Percentiles rank a stretch among this genome's conserved stretches.
These are phyloP conservation scores for Rutstroemia sp. DNA, from an alignment of 2,329 filamentous ascomycete genomes.

Conservation along the genomic window DNA sequence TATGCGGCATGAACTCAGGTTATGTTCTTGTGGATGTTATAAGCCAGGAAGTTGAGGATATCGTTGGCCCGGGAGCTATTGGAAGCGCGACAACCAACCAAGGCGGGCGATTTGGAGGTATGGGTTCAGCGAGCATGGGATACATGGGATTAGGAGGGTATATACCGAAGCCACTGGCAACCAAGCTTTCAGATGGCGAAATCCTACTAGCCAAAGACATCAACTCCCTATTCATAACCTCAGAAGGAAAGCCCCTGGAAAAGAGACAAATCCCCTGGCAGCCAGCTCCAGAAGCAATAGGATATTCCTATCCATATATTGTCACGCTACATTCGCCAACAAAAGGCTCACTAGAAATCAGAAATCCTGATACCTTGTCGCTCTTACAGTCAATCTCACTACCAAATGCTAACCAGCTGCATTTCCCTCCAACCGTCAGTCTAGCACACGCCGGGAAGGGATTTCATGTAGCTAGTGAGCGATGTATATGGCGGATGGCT, in stretches of 20 bases:
- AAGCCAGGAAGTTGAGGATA: constrained; percentile 65
- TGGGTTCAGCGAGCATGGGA: constrained; percentile 82
- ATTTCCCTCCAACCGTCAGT: constrained; percentile 88
- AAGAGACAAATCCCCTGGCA: constrained; percentile 91
- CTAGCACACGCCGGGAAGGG: constrained; percentile 95
- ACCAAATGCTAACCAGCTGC: constrained; percentile 73
- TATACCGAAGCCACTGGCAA: constrained; percentile 82
- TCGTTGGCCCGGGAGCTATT: constrained; percentile 68
- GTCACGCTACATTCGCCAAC: constrained; percentile 75
- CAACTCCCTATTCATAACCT: constrained; percentile 86
- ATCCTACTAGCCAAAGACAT: constrained; percentile 96
- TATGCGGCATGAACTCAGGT: constrained; percentile 85
- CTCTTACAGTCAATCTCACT: constrained; percentile 78
- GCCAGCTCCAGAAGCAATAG: constrained; percentile 78
- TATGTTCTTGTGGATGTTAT: constrained; percentile 85
- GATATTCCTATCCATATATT: constrained; percentile 95
- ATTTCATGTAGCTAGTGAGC: constrained; percentile 86
- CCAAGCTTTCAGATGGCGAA: constrained; percentile 73
- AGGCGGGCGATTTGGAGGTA: constrained; percentile 66
- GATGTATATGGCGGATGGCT: constrained; percentile 93
- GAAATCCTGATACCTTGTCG: constrained; percentile 88
- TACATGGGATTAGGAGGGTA: constrained; percentile 93
- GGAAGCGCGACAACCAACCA: constrained; percentile 50
- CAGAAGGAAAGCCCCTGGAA: constrained; percentile 71
- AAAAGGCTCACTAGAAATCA: constrained; percentile 80